phyloP scores from a whole-genome alignment of 176 grass and related monocot genomes.

The Ensete glaucum region DNA sequence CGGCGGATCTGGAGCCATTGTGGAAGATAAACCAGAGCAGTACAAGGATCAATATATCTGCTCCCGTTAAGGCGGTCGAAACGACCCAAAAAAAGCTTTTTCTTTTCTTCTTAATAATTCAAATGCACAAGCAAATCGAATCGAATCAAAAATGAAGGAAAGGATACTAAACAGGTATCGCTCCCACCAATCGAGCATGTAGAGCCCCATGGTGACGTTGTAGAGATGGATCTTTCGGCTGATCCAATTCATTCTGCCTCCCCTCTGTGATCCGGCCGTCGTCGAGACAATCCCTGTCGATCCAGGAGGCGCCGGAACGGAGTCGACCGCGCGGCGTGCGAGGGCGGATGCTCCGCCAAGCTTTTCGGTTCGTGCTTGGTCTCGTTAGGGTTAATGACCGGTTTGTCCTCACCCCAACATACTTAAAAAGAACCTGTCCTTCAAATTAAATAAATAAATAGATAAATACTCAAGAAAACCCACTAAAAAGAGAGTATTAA shows the following conservation, averaged over 20 bases:
- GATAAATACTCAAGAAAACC: too few species aligned
- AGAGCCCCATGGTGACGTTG: conserved; percentile 34
- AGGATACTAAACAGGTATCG: conserved; percentile 42
- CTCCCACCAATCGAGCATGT: conserved; percentile 35
- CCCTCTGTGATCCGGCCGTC: background rate
- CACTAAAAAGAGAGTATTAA: too few species aligned
- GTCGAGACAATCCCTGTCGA: too few species aligned
- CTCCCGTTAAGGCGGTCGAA: conserved; percentile 15
- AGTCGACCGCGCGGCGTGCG: too few species aligned
- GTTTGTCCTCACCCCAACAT: too few species aligned
- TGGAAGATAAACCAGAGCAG: conserved; percentile 74
- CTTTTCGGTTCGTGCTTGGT: too few species aligned
- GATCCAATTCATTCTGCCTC: conserved; percentile 25
- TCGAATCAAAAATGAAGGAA: background rate
- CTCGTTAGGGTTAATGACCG: too few species aligned
- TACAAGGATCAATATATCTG: conserved; percentile 67
- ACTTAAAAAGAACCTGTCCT: too few species aligned
- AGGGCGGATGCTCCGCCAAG: too few species aligned
- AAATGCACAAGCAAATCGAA: background rate
- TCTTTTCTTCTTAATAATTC: background rate
- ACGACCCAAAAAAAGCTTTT: background rate
- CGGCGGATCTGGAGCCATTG: conserved; percentile 55
- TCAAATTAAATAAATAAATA: too few species aligned
- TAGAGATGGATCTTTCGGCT: conserved; percentile 34
- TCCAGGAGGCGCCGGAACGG: too few species aligned